These are phyloP conservation scores for Solanum bulbocastanum DNA, from an alignment of 257 asterid genomes.

Conservation along the genomic window DNA sequence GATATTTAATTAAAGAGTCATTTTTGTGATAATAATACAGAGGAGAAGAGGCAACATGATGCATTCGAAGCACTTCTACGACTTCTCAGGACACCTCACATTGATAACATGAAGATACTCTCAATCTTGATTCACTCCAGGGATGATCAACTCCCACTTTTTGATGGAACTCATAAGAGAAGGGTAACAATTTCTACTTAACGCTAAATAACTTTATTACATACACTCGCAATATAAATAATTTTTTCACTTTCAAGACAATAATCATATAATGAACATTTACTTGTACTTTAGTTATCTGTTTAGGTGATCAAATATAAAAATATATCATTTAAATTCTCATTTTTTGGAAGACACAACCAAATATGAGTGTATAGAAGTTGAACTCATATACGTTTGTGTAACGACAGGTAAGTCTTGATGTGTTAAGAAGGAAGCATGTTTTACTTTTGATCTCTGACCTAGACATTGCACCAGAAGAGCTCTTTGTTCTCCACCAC, in stretches of 20 bases:
- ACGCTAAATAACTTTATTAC: too few species aligned
- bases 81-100: constrained; percentile 1
- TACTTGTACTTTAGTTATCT: background rate
- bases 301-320: too few species aligned
- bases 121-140: background rate
- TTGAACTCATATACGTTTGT: background rate
- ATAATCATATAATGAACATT: too few species aligned
- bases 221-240: too few species aligned
- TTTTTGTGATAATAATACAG: background rate
- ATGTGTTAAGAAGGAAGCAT: constrained; percentile 46
- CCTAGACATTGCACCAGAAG: constrained; percentile 58
- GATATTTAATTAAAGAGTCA: background rate
- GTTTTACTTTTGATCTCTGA: constrained; percentile 68
- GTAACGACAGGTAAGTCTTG: constrained; percentile 49
- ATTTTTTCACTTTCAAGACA: too few species aligned
- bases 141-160: constrained; percentile 3
- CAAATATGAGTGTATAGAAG: background rate
- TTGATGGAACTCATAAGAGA: constrained; percentile 1
- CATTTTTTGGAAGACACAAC: background rate
- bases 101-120: constrained; percentile 2
- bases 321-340: background rate
- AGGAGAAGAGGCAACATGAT: background rate
- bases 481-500: constrained; percentile 59
- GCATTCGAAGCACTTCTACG: background rate
- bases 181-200: background rate